Evolutionary conservation across 2,329 filamentous ascomycete genomes (phyloP).

Genomic region (Parastagonospora nodorum): DNA sequence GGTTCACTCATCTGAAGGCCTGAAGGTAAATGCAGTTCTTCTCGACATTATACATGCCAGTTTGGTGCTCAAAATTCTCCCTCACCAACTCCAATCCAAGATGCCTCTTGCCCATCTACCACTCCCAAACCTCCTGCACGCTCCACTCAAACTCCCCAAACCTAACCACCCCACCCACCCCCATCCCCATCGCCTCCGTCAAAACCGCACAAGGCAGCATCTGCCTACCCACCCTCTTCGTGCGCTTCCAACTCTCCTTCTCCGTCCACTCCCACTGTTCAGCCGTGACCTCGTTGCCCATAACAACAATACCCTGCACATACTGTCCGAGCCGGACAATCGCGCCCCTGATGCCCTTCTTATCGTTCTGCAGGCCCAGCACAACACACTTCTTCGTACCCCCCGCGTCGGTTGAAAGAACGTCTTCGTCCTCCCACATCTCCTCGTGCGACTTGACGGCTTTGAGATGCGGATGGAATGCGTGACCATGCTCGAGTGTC

Average conservation of each 20-base stretch:
- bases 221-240: slow-evolving; percentile 44
- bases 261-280: slow-evolving; percentile 61
- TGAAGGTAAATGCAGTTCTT: no score
- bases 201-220: slow-evolving; percentile 49
- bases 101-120: slow-evolving; percentile 7
- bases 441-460: slow-evolving; percentile 65
- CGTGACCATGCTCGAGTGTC: slow-evolving; percentile 60
- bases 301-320: slow-evolving; percentile 62
- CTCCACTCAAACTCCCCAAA: slow-evolving; percentile 45
- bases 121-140: slow-evolving; percentile 45
- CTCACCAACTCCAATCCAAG: background rate
- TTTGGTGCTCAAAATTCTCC: background rate
- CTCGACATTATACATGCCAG: no score
- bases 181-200: slow-evolving; percentile 38
- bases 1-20: no score
- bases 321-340: slow-evolving; percentile 60
- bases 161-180: slow-evolving; percentile 35
- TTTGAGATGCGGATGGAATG: slow-evolving; percentile 63
- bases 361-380: slow-evolving; percentile 45
- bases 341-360: slow-evolving; percentile 52
- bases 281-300: slow-evolving; percentile 50
- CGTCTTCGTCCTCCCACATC: slow-evolving; percentile 61
- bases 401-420: slow-evolving; percentile 22
- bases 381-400: slow-evolving; percentile 44
- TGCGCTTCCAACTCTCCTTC: slow-evolving; percentile 42